Conservation (phyloP, 495 filamentous ascomycete genomes). For the Bacidia rubella region DNA sequence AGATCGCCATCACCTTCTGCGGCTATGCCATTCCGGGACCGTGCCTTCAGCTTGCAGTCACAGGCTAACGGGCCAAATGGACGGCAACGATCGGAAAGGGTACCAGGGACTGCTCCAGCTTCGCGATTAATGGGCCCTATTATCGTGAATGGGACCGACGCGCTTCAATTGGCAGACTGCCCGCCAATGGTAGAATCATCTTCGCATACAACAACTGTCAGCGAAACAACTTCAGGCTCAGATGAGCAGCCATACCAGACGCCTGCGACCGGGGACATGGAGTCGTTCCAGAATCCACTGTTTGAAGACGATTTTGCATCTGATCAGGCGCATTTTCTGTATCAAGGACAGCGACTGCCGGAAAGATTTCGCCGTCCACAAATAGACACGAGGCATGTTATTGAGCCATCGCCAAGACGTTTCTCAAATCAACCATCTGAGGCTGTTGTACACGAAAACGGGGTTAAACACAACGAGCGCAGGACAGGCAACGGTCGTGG, state of each 20-base stretch:
- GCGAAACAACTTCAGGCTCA: slow-evolving; percentile 14
- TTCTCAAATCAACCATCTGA: slow-evolving; percentile 3
- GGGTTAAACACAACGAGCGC: slow-evolving; percentile 4
- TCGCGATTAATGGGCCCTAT: slow-evolving; percentile 21
- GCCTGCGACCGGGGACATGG: slow-evolving; percentile 24
- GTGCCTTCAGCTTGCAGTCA: slow-evolving; percentile 21
- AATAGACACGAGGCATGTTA: slow-evolving; percentile 18
- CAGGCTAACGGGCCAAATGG: slow-evolving; percentile 14
- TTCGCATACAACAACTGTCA: slow-evolving; percentile 10
- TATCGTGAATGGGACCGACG: slow-evolving; percentile 33
- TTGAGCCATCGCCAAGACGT: slow-evolving; percentile 6
- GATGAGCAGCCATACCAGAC: slow-evolving; percentile 23
- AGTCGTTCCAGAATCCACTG: slow-evolving; percentile 15
- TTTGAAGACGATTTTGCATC: slow-evolving; percentile 8
- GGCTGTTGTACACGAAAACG: neutral
- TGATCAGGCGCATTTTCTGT: slow-evolving; percentile 6
- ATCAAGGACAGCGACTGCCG: slow-evolving; percentile 17
- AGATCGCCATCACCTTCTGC: slow-evolving; percentile 26
- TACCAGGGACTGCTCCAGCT: slow-evolving; percentile 6
- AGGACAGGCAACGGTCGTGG: slow-evolving; percentile 5
- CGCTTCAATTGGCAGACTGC: slow-evolving; percentile 14
- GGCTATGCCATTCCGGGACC: slow-evolving; percentile 13
- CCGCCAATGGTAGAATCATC: slow-evolving; percentile 9
- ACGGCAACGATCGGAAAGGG: slow-evolving; percentile 12
- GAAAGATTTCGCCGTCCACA: slow-evolving; percentile 22